phyloP scores from a whole-genome alignment of 495 filamentous ascomycete species.

The Aspergillus saccharolyticus region DNA sequence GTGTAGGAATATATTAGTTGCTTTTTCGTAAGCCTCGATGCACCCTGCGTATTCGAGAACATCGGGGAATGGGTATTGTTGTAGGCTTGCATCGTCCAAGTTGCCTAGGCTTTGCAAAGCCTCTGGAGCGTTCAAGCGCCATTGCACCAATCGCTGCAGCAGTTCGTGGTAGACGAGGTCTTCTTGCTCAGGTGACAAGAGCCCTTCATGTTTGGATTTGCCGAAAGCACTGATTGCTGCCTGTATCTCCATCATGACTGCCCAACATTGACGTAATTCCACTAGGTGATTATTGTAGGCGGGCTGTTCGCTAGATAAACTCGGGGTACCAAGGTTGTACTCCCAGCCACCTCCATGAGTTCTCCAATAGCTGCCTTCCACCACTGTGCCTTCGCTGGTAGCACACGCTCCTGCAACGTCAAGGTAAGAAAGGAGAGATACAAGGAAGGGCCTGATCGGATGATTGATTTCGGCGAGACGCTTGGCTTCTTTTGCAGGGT shows the following conservation, averaged over 20 bases:
- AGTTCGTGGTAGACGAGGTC: slow-evolving; percentile 33
- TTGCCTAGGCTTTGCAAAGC: slow-evolving; percentile 28
- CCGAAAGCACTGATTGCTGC: slow-evolving; percentile 35
- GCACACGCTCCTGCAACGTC: slow-evolving; percentile 41
- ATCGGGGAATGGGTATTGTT: slow-evolving; percentile 27
- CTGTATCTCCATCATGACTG: slow-evolving; percentile 39
- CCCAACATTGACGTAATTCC: slow-evolving; percentile 35
- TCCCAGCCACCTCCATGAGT: slow-evolving; percentile 39
- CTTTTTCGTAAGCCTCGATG: slow-evolving; percentile 41
- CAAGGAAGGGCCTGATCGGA: slow-evolving; percentile 35
- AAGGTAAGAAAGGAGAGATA: slow-evolving; percentile 38
- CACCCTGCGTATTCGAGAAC: slow-evolving; percentile 37
- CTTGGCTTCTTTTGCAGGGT: slow-evolving; percentile 26
- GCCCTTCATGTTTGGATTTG: slow-evolving; percentile 28
- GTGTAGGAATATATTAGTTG: slow-evolving; percentile 34
- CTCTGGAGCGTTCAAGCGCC: slow-evolving; percentile 31
- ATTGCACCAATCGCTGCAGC: slow-evolving; percentile 28
- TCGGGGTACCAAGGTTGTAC: slow-evolving; percentile 37
- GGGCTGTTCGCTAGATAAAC: slow-evolving; percentile 19
- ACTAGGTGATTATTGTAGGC: slow-evolving; percentile 27
- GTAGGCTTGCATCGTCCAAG: slow-evolving; percentile 31
- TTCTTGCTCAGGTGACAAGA: slow-evolving; percentile 31
- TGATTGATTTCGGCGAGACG: slow-evolving; percentile 34
- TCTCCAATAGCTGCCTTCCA: slow-evolving; percentile 38
- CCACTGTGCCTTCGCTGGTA: slow-evolving; percentile 35